Evolutionary conservation across 345 rosid genomes (phyloP), one percentile per base, ranked within the genome.

Genomic region (Aegle marmelos): DNA sequence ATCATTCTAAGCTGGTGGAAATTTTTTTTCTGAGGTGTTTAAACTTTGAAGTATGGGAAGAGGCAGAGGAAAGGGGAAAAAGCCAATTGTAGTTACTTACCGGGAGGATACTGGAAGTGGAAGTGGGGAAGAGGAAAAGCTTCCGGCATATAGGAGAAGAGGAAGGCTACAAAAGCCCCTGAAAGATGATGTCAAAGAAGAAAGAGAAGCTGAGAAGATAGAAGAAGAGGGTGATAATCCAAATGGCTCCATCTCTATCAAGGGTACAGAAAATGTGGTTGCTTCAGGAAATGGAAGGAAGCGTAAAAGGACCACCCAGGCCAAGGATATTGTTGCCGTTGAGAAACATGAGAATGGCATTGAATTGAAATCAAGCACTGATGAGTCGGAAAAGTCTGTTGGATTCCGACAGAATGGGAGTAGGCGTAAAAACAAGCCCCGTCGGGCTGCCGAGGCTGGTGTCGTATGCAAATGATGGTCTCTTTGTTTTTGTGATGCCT

Each of bases 371-470:
- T 71, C 86, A 53, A 79, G 82, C 72, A 72, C 82, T 0, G 87
- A 78, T 80, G 91, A 89, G 39, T 73, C 87, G 6, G 76, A 65
- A 30, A 88, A 86, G 70, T 78, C 84, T 57, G 82, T 61, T 76
- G 94, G 97, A 27, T 91, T 79, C 82, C 80, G 93, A 76, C 88
- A 84, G 54, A 88, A 75, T 58, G 89, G 93, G 65, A 93, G 90
- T 72, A 76, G 95, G 78, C 85, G 94, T 79, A 93, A 93, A 87
- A 93, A 79, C 87, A 93, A 86, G 82, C 94, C 95, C 7, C 86
- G 92, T 37, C 79, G 95, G 34, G 95, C 97, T 77, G 97, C 95
- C 65, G 97, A 91, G 86, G 95, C 89, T 75, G 93, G 90, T 4
- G 90, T 91, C 22, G 91, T 89, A 69, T 90, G 92, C 90, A 82